Percentiles rank a stretch among this genome's conserved stretches.
phyloP scores from a whole-genome alignment of 1,284 basidiomycete species.

The Wallemia hederae region DNA sequence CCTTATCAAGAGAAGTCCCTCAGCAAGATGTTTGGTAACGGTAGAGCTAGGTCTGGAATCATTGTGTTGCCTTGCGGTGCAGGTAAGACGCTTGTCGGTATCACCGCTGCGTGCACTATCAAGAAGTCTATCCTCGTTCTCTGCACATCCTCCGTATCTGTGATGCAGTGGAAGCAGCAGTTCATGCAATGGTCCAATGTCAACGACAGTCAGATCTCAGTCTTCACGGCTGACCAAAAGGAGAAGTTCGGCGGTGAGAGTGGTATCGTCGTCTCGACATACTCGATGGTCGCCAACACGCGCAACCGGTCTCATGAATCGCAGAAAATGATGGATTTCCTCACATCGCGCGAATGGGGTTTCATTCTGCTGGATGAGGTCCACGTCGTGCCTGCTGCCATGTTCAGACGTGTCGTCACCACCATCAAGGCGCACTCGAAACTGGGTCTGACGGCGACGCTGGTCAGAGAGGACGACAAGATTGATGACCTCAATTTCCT shows the following conservation, averaged over 20 bases:
- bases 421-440: constrained; percentile 95
- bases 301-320: constrained; percentile 85
- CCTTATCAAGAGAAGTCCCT: constrained; percentile 91
- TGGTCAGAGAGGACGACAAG: constrained; percentile 97
- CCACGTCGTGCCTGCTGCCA: constrained; percentile 84
- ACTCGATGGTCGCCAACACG: constrained; percentile 94
- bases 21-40: constrained; percentile 97
- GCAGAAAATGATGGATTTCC: constrained; percentile 96
- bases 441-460: constrained; percentile 75
- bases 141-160: constrained; percentile 85
- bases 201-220: constrained; percentile 72
- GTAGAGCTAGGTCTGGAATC: constrained; percentile 90
- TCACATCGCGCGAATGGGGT: constrained; percentile 81
- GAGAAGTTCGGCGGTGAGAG: constrained; percentile 87
- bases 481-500: constrained; percentile 96
- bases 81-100: constrained; percentile 93
- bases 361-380: constrained; percentile 88
- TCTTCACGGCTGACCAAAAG: constrained; percentile 86
- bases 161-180: constrained; percentile 92
- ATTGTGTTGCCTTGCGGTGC: constrained; percentile 96
- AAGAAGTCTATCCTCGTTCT: constrained; percentile 97
- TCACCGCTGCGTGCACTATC: constrained; percentile 95
- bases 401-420: constrained; percentile 84
- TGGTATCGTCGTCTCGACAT: constrained; percentile 86
- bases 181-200: constrained; percentile 95